Evolutionary conservation across 345 rosid species (phyloP).

Genomic region (Ceriops tagal): DNA sequence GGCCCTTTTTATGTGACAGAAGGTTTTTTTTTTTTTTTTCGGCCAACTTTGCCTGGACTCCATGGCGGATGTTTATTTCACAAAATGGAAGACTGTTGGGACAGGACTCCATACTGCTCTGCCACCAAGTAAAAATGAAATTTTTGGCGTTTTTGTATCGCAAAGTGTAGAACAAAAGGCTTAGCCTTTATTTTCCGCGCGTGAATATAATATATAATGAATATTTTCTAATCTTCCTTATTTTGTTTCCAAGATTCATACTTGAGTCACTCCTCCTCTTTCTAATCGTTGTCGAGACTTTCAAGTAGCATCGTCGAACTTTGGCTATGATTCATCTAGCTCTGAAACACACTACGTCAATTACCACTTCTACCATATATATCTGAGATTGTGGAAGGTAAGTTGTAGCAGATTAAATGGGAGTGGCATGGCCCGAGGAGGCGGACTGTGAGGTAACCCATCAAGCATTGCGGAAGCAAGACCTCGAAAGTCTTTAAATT

Average conservation of each 20-base stretch:
- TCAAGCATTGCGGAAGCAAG: constrained; percentile 23
- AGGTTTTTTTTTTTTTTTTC: neutral
- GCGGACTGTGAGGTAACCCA: constrained; percentile 13
- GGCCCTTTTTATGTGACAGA: constrained; percentile 18
- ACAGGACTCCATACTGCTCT: no score
- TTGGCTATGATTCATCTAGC: neutral
- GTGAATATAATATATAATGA: no score
- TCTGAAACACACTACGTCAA: neutral
- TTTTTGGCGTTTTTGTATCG: no score
- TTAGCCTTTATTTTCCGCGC: no score
- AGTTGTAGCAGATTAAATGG: neutral
- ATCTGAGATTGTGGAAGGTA: neutral
- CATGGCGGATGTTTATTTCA: no score
- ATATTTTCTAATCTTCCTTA: neutral
- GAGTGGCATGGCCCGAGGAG: constrained; percentile 1
- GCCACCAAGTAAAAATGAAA: no score
- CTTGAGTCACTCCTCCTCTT: neutral
- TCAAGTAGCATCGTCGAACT: neutral
- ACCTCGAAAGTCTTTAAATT: neutral
- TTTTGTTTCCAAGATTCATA: neutral
- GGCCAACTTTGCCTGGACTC: no score
- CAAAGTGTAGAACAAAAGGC: no score
- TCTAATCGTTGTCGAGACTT: neutral
- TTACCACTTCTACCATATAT: neutral
- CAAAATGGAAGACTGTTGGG: no score